Base-by-base conservation (phyloP, 805 yeast genomes). In the Clavispora carvajalis region DNA sequence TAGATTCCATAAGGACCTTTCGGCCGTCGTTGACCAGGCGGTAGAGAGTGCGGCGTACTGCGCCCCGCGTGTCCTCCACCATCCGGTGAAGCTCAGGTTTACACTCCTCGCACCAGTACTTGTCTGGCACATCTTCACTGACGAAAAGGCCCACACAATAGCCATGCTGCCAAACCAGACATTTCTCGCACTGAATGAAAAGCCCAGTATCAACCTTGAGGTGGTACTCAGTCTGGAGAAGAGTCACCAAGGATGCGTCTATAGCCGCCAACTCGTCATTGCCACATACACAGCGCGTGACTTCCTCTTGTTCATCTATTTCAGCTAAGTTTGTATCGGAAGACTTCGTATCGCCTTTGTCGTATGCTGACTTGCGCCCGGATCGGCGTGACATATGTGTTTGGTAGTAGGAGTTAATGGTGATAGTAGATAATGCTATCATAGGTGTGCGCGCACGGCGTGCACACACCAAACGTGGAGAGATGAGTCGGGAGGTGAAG, bases 121-220 rank as follows among this genome's bases (percentile, higher is more conserved):
- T 86, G 42, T 91, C 97, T 3, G 97, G 96, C 2, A 88, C 86
- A 37, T 77, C 82, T 11, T 76, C 79, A 46, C 81, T 87, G 37
- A 77, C 79, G 40, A 71, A 71, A 43, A 91, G 79, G 1, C 96
- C 95, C 26, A 91, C 96, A 68, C 99, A 91, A 63, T 73, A 87
- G 2, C 97, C 98, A 60, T 91, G 99, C 62, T 91, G 99, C 99
- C 99, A 91, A 7, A 84, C 96, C 15, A 86, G 80, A 65, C 99
- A 91, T 47, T 76, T 74, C 55, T 93, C 99, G 71, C 95, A 85
- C 55, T 85, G 93, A 49, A 85, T 85, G 56, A 77, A 85, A 37
- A 84, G 69, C 2, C 91, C 93, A 15, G 71, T 65, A 43, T 76
- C 79, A 37, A 62, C 55, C 39, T 63, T 63, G 40, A 69, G 63